Base-by-base conservation (phyloP, 2,329 filamentous ascomycete genomes). In the Chaetomium sp. region DNA sequence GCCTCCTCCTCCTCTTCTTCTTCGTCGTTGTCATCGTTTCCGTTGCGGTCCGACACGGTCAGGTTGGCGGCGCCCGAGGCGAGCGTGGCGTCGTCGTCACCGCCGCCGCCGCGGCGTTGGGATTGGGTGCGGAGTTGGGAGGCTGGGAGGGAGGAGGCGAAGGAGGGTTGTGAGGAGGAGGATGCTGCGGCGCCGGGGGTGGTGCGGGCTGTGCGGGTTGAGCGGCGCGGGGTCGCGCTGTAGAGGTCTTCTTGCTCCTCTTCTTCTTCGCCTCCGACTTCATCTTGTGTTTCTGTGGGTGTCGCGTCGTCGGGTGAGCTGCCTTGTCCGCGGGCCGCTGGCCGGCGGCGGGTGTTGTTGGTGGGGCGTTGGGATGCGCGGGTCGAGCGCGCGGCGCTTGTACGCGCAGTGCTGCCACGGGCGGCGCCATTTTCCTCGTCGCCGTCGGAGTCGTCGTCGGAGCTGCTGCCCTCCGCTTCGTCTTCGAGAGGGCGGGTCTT, bases 101-200 rank as follows among this genome's bases (percentile, higher is more conserved):
- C 50, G 57, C 53, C 64, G 38, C 13, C 62, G 42, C 45, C 58
- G 62, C 33, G 67, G 51, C 63, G 67, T 38, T 71, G 38, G 38
- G 38, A 42, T 42, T 19, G 78, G 19, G 78, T 78, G 50, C 79
- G 77, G 50, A 87, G 83, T 71, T 93, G 91, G 9, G 91, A 96
- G 12, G 87, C 87, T 2, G 91, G 91, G 61, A 89, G 82, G 1
- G 92, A 96, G 0, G 92, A 96, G 13, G 91, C 92, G 73, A 92
- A 88, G 19, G 90, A 93, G 74, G 87, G 79, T 73, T 88, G 86
- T 4, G 83, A 84, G 70, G 81, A 80, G 1, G 74, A 81, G 71
- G 80, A 21, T 75, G 78, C 27, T 72, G 74, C 42, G 19, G 77
- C 72, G 55, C 72, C 70, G 25, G 27, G 27, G 6, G 64, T 69